Evolutionary conservation across 306 rosid species (phyloP).

Genomic region (Chamaecrista fasciculata): DNA sequence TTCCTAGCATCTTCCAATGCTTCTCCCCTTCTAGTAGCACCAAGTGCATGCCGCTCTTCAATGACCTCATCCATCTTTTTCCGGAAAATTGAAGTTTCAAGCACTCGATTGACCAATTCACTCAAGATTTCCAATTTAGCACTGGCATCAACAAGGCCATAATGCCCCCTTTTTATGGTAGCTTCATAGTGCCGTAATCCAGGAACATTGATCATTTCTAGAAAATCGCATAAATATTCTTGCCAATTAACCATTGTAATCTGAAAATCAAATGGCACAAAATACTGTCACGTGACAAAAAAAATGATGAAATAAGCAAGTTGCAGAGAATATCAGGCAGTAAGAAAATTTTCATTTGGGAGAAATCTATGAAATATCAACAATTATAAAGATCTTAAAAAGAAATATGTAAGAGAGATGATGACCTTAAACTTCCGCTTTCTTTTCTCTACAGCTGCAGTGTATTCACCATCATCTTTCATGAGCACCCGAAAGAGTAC

Average conservation of each 20-base stretch:
- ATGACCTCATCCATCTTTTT: slow-evolving; percentile 67
- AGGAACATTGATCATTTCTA: slow-evolving; percentile 73
- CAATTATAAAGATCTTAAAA: slow-evolving; percentile 21
- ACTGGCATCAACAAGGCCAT: slow-evolving; percentile 73
- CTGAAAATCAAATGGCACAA: slow-evolving; percentile 50
- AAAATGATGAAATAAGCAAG: background rate
- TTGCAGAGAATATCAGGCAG: slow-evolving; percentile 2
- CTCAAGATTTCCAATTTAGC: slow-evolving; percentile 22
- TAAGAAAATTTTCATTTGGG: background rate
- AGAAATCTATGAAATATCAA: background rate
- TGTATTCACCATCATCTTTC: slow-evolving; percentile 51
- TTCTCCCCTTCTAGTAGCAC: slow-evolving; percentile 81
- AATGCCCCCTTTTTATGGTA: slow-evolving; percentile 85
- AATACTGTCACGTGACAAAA: slow-evolving; percentile 22
- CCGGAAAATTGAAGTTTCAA: slow-evolving; percentile 59
- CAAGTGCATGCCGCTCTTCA: slow-evolving; percentile 79
- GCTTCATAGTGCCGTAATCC: slow-evolving; percentile 45
- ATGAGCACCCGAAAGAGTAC: slow-evolving; percentile 78
- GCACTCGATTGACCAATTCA: slow-evolving; percentile 62
- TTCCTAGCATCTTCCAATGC: slow-evolving; percentile 66
- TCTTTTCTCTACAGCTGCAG: slow-evolving; percentile 49
- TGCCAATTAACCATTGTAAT: slow-evolving; percentile 79
- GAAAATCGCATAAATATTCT: slow-evolving; percentile 72
- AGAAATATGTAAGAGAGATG: slow-evolving; percentile 15
- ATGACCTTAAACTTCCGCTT: slow-evolving; percentile 61